Evolutionary conservation across 2,329 filamentous ascomycete species (phyloP), one percentile per base, ranked within the genome.

Genomic region (Xenosphaeropsis pyriputrescens): DNA sequence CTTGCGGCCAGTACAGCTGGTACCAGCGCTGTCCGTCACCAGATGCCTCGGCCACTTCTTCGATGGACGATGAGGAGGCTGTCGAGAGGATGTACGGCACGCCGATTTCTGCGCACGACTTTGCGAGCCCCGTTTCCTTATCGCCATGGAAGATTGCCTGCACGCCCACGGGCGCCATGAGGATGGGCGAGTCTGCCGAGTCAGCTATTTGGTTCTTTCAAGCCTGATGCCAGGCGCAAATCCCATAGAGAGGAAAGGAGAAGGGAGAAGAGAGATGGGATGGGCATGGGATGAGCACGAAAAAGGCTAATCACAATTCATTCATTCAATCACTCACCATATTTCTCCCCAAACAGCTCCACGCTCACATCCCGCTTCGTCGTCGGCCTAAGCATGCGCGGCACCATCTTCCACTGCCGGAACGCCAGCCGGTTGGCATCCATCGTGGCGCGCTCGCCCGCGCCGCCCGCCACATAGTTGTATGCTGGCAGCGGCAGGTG

Each of bases 1-100:
- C 68, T 18, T 32, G 30, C 0, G 80, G 79, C 76, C 79, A 85
- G 58, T 86, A 86, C 0, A 86, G 66, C 51, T 86, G 81, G 52
- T 69, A 86, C 77, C 78, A 86, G 9, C 77, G 61, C 22, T 67
- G 62, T 0, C 72, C 71, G 5, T 68, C 57, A 0, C 68, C 68
- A 36, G 67, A 73, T 0, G 72, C 73, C 6, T 61, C 50, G 0
- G 74, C 76, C 0, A 83, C 68, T 36, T 84, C 70, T 51, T 84
- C 79, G 41, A 85, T 78, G 1, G 68, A 68, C 2, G 68, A 68
- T 5, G 38, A 62, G 3, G 73, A 67, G 1, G 79, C 78, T 2
- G 79, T 84, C 42, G 70, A 77, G 35, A 84, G 60, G 37, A 75
- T 75, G 54, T 75, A 83, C 0, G 81, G 79, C 0, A 85, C 63